Evolutionary conservation across 257 asterid species (phyloP).

Genomic region (Anisodus tanguticus): DNA sequence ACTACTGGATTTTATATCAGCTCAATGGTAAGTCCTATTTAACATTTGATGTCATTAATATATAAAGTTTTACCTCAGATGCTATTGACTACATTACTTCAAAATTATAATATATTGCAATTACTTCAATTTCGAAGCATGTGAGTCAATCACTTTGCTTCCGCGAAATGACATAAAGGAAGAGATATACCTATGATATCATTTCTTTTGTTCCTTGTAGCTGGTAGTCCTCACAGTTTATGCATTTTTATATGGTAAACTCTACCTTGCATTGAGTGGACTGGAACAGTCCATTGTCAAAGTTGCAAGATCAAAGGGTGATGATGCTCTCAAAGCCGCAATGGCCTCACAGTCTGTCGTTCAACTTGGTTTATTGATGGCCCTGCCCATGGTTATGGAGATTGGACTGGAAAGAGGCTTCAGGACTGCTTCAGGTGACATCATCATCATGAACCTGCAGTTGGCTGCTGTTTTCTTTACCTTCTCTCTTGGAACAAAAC

Average conservation of each 20-base stretch:
- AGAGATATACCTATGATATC: conserved; percentile 17
- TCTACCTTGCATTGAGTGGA: conserved; percentile 90
- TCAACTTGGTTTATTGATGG: conserved; percentile 86
- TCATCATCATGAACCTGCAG: conserved; percentile 92
- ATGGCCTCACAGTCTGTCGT: conserved; percentile 92
- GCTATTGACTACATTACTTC: background rate
- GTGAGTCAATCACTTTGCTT: conserved; percentile 20
- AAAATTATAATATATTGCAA: background rate
- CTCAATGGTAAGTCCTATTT: conserved; percentile 72
- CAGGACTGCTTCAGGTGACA: conserved; percentile 78
- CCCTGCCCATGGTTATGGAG: conserved; percentile 97
- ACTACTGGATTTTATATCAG: conserved; percentile 91
- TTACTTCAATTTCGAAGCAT: conserved; percentile 9
- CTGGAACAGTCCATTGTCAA: conserved; percentile 73
- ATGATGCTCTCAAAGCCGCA: conserved; percentile 71
- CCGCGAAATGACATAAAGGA: conserved; percentile 8
- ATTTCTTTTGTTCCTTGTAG: conserved; percentile 50
- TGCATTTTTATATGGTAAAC: conserved; percentile 80
- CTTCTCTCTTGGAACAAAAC: conserved; percentile 92
- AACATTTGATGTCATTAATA: conserved; percentile 26
- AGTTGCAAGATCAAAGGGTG: conserved; percentile 70
- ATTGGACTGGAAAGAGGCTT: conserved; percentile 95
- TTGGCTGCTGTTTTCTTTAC: conserved; percentile 91
- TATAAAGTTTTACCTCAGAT: background rate
- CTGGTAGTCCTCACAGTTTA: conserved; percentile 87